phyloP scores from a whole-genome alignment of 108 stramenopile genomes.

The Cyclotella kingstonii region DNA sequence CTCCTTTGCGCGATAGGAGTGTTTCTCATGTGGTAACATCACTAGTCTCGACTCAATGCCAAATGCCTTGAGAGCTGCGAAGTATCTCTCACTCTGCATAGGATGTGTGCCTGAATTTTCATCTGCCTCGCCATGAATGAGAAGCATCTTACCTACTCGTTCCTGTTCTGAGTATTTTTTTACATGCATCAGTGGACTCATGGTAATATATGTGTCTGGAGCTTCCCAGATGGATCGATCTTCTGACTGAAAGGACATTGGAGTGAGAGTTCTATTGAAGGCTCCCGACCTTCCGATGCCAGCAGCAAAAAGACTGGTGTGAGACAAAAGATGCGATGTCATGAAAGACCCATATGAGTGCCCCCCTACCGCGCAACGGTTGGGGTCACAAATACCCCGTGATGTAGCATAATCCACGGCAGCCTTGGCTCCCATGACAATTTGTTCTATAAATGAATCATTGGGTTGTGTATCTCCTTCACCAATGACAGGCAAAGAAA shows the following conservation, averaged over 20 bases:
- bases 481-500: constrained; percentile 44
- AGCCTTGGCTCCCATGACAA: constrained; percentile 46
- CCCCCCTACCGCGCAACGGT: constrained; percentile 52
- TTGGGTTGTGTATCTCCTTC: constrained; percentile 51
- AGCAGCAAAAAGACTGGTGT: constrained; percentile 50
- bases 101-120: constrained; percentile 50
- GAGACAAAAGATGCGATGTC: constrained; percentile 53
- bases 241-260: constrained; percentile 49
- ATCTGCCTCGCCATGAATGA: constrained; percentile 51
- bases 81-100: constrained; percentile 48
- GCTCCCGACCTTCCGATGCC: constrained; percentile 32
- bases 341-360: constrained; percentile 55
- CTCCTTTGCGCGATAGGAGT: constrained; percentile 45
- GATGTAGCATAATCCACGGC: constrained; percentile 44
- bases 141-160: constrained; percentile 39
- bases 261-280: constrained; percentile 36
- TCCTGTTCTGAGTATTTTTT: constrained; percentile 45
- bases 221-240: constrained; percentile 53
- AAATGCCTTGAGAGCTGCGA: constrained; percentile 52
- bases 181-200: constrained; percentile 55
- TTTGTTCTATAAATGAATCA: constrained; percentile 54
- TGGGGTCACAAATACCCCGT: constrained; percentile 45
- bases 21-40: constrained; percentile 46
- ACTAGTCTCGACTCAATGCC: constrained; percentile 50
- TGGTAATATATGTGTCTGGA: constrained; percentile 45